Base-by-base conservation (phyloP, 495 filamentous ascomycete species). In the Darksidea phi region DNA sequence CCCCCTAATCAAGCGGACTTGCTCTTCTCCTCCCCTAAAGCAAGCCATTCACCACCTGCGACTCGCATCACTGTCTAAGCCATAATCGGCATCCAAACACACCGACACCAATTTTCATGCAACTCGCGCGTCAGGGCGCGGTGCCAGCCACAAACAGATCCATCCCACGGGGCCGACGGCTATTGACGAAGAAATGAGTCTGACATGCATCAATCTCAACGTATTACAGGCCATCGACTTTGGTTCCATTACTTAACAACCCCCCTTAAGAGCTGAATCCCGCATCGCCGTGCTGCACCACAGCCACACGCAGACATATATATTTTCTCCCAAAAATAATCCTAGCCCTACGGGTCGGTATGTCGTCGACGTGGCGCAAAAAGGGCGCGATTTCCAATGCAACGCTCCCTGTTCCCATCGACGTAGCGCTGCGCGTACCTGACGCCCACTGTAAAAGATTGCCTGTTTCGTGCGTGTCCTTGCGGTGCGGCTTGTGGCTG, bases 261-360 rank as follows among this genome's bases (percentile, higher is more conserved):
- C n/a, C n/a, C n/a, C n/a, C n/a, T n/a, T n/a, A n/a, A n/a, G n/a
- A n/a, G n/a, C n/a, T n/a, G n/a, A n/a, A n/a, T n/a, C n/a, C 37
- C 36, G 49, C 36, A 37, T 46, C 57, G 24, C 25, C 32, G 48
- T 47, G 20, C 6, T 15, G 13, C 15, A 21, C 50, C 37, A 25
- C 57, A 61, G 57, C 57, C 57, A 37, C 54, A 55, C 43, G 41
- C 24, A n/a, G 26, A 13, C 26, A 20, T 6, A n/a, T n/a, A n/a
- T n/a, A n/a, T n/a, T n/a, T n/a, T n/a, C n/a, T 13, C n/a, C 25
- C 59, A 50, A 43, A 62, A 62, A 56, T 62, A 62, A 32, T 18
- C 34, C 38, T 42, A 47, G 58, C 58, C 50, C 48, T 49, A 25
- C 23, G 26, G 41, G n/a, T n/a, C n/a, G n/a, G n/a, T n/a, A n/a